phyloP scores from a whole-genome alignment of 208 protist genomes.

The Leishmania martiniquensis region DNA sequence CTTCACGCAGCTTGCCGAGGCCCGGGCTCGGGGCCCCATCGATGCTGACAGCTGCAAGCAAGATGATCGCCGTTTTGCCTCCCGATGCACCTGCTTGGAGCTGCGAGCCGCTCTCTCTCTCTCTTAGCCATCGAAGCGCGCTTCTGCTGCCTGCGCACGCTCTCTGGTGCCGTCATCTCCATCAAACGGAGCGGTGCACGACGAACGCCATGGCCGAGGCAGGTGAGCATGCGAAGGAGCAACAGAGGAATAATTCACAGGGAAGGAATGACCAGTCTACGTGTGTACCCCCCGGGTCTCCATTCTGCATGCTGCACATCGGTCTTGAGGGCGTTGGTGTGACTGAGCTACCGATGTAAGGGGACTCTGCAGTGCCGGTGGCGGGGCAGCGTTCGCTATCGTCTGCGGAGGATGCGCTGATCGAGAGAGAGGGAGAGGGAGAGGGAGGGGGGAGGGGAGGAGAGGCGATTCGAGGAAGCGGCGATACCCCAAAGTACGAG shows the following conservation, averaged over 20 bases:
- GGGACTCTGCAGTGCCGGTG: background rate
- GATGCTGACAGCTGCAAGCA: slow-evolving; percentile 4
- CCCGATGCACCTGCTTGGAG: background rate
- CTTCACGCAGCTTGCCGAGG: slow-evolving; percentile 12
- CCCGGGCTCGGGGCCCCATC: background rate
- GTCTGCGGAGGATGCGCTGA: background rate
- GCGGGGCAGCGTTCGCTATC: background rate
- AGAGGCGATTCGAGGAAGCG: background rate
- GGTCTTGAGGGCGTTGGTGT: background rate
- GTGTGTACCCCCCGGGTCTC: background rate
- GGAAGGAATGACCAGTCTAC: slow-evolving; percentile 6
- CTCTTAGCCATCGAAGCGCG: background rate
- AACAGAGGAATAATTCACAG: slow-evolving; percentile 24
- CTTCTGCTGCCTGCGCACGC: background rate
- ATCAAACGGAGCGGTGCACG: background rate
- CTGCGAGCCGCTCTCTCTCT: background rate
- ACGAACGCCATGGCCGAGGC: slow-evolving; percentile 12
- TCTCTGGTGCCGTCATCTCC: background rate
- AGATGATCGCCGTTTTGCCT: background rate
- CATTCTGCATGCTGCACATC: background rate
- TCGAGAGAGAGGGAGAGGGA: background rate
- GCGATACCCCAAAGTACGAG: background rate
- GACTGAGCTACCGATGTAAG: background rate
- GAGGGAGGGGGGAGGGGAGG: background rate
- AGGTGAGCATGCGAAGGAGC: slow-evolving; percentile 10